Percentiles rank a stretch among this genome's conserved stretches.
Evolutionary conservation across 2,329 filamentous ascomycete genomes (phyloP).

Genomic region (Colletotrichum sp.): DNA sequence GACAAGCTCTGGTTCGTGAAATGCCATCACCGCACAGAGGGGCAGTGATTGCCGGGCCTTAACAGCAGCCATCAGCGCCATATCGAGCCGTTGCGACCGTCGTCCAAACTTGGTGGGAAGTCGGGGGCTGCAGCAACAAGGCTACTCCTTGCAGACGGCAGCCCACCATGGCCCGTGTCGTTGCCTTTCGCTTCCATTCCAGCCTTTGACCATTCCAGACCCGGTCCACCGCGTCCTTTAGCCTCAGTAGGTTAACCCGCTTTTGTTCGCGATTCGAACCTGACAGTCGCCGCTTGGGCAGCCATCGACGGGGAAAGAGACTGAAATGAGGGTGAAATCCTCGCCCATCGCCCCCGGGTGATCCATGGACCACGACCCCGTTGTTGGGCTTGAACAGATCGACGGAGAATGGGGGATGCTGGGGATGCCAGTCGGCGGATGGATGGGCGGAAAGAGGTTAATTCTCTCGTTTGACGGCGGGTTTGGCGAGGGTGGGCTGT

Average conservation of each 20-base stretch:
- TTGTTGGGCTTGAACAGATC: constrained; percentile 19
- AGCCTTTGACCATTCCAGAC: constrained; percentile 12
- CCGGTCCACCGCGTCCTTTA: constrained; percentile 3
- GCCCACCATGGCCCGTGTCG: not conserved
- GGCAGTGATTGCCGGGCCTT: not conserved
- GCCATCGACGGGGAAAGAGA: not conserved
- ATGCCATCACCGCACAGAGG: not conserved
- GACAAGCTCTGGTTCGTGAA: not conserved
- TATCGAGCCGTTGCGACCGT: not conserved
- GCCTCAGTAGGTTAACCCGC: not conserved
- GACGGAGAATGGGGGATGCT: constrained; percentile 3
- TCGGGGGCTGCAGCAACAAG: constrained; percentile 5
- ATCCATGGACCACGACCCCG: not conserved
- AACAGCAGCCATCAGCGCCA: constrained; percentile 3
- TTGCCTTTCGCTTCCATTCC: constrained; percentile 14
- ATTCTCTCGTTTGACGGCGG: not conserved
- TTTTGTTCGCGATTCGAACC: constrained; percentile 8
- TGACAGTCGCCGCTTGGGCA: constrained; percentile 22
- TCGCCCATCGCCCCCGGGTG: not conserved
- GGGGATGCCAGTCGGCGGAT: not conserved
- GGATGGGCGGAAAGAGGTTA: constrained; percentile 4
- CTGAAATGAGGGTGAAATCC: not conserved
- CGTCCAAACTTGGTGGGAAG: not conserved
- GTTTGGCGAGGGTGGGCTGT: not conserved
- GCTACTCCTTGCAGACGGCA: constrained; percentile 13